Evolutionary conservation across 1,284 basidiomycete species (phyloP).

Genomic region (Leucoagaricus sp.): DNA sequence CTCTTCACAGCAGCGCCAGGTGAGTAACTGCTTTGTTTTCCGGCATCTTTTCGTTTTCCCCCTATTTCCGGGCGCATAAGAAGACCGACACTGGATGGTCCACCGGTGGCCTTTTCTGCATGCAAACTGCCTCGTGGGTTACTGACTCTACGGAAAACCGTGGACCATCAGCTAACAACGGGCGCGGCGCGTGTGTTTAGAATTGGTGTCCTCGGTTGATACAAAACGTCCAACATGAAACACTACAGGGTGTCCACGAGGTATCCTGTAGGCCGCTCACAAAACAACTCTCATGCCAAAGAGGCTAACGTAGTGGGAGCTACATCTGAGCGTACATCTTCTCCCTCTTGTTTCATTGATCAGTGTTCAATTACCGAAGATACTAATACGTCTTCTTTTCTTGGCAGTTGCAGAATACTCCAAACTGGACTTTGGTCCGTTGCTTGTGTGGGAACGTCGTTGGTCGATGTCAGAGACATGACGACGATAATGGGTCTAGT

Average conservation of each 20-base stretch:
- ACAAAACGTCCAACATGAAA: constrained; percentile 83
- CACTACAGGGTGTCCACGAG: constrained; percentile 22
- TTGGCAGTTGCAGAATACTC: constrained; percentile 50
- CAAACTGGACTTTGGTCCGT: constrained; percentile 64
- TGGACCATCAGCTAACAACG: constrained; percentile 21
- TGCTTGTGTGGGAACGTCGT: constrained; percentile 81
- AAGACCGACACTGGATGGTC: constrained; percentile 78
- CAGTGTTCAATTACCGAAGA: constrained; percentile 3
- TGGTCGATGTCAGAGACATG: constrained; percentile 66
- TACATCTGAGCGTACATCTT: constrained; percentile 78
- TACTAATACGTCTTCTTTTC: constrained; percentile 3
- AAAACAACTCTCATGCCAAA: constrained; percentile 79
- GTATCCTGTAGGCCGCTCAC: constrained; percentile 42
- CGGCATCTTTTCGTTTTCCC: constrained; percentile 1
- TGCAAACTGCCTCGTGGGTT: constrained; percentile 10
- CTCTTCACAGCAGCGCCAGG: constrained; percentile 49
- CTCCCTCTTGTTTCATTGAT: constrained; percentile 19
- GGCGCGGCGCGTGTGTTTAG: constrained; percentile 36
- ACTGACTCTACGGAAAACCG: constrained; percentile 23
- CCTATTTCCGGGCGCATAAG: constrained; percentile 68
- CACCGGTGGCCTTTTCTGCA: constrained; percentile 60
- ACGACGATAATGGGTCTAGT: constrained; percentile 34
- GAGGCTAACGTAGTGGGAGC: constrained; percentile 75
- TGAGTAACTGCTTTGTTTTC: constrained; percentile 40
- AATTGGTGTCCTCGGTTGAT: constrained; percentile 70